phyloP scores from a whole-genome alignment of 169 alveolate species.

The Babesia microti region DNA sequence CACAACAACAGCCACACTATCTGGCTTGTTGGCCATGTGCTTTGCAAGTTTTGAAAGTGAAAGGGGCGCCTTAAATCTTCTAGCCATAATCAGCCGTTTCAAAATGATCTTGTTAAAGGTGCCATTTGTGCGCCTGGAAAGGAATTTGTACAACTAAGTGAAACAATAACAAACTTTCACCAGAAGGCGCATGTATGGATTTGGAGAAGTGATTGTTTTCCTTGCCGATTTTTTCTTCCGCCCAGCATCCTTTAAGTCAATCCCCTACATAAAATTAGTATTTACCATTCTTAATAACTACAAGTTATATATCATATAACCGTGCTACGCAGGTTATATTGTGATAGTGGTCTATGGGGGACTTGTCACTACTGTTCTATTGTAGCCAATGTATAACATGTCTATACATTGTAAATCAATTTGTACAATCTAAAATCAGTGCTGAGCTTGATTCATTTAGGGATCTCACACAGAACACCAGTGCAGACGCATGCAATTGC shows the following conservation, averaged over 20 bases:
- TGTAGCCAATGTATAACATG: too few relatives aligned
- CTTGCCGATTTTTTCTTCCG: slow-evolving; percentile 77
- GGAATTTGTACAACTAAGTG: slow-evolving; percentile 65
- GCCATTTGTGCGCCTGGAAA: slow-evolving; percentile 87
- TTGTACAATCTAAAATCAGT: too few relatives aligned
- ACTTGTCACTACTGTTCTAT: too few relatives aligned
- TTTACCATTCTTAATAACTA: too few relatives aligned
- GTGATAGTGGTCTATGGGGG: too few relatives aligned
- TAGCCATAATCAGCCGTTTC: slow-evolving; percentile 83
- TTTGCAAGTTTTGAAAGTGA: slow-evolving; percentile 82
- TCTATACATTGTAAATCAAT: too few relatives aligned
- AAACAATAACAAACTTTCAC: too few relatives aligned
- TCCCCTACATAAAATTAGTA: slow-evolving; percentile 63
- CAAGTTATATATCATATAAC: too few relatives aligned
- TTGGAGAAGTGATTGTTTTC: slow-evolving; percentile 73
- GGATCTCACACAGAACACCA: too few relatives aligned
- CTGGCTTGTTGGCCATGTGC: slow-evolving; percentile 77
- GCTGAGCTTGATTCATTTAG: too few relatives aligned
- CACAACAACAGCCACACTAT: slow-evolving; percentile 87
- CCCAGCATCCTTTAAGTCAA: slow-evolving; percentile 79
- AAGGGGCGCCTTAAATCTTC: slow-evolving; percentile 83
- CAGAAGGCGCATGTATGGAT: slow-evolving; percentile 78
- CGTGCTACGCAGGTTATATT: too few relatives aligned
- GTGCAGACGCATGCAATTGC: too few relatives aligned
- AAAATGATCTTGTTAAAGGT: slow-evolving; percentile 83